These are phyloP conservation scores for Chloranthus sessilifolius DNA, from an alignment of 164 flowering plant species.

Conservation along the genomic window DNA sequence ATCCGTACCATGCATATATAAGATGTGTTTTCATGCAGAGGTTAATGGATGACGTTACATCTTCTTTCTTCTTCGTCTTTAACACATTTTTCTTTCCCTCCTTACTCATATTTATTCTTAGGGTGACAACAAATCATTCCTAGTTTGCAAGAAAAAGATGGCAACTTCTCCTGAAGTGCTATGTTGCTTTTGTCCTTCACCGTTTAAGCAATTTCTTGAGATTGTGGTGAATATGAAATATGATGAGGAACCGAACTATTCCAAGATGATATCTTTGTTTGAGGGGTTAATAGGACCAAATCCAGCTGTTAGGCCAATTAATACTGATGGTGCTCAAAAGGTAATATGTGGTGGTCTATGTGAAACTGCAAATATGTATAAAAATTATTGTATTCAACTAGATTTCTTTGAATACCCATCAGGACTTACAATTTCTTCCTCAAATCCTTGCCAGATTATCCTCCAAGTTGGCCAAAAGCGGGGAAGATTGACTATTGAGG, in stretches of 20 bases:
- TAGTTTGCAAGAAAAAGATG: slow-evolving; percentile 91
- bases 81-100: too few species aligned
- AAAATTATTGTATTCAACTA: too few species aligned
- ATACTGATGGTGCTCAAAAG: slow-evolving; percentile 91
- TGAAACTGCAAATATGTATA: too few species aligned
- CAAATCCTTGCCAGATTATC: slow-evolving; percentile 41
- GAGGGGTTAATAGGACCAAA: slow-evolving; percentile 67
- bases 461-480: slow-evolving; percentile 88
- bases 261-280: slow-evolving; percentile 69
- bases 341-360: slow-evolving; percentile 21
- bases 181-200: slow-evolving; percentile 78
- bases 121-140: slow-evolving; percentile 91
- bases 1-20: too few species aligned
- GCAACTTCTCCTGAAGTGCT: slow-evolving; percentile 75
- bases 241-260: slow-evolving; percentile 89
- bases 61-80: too few species aligned
- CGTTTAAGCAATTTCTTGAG: slow-evolving; percentile 80
- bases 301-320: slow-evolving; percentile 78
- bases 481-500: slow-evolving; percentile 62
- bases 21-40: too few species aligned
- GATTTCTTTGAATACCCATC: too few species aligned
- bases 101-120: slow-evolving; percentile 26
- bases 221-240: slow-evolving; percentile 82
- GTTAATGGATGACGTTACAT: too few species aligned
- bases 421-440: too few species aligned